Conservation (phyloP, 1,284 basidiomycete genomes). For the Trichosporon sp. region DNA sequence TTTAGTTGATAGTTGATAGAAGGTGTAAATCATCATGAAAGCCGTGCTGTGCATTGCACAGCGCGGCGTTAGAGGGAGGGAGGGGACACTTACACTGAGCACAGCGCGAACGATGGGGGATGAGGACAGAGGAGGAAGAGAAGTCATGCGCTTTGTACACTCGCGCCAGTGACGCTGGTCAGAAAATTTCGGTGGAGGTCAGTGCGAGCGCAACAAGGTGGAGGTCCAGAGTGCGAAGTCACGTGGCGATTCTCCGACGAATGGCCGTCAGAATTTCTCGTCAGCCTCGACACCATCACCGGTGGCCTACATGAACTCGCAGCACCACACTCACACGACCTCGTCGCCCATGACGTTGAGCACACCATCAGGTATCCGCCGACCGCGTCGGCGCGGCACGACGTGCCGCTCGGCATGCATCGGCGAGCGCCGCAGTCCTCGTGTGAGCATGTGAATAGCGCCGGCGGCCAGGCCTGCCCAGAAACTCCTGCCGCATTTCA, state of each 20-base stretch:
- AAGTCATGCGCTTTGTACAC: not conserved
- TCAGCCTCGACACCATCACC: not conserved
- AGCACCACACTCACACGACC: not conserved
- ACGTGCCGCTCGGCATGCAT: not conserved
- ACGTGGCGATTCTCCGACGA: not conserved
- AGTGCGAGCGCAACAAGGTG: not conserved
- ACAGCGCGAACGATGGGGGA: not conserved
- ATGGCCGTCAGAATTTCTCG: not conserved
- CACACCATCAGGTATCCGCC: not conserved
- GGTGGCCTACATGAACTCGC: too few species aligned
- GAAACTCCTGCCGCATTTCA: not conserved
- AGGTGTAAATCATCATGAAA: constrained; percentile 4
- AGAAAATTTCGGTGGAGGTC: not conserved
- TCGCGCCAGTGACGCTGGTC: not conserved
- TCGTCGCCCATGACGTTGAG: not conserved
- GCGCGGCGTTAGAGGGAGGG: not conserved
- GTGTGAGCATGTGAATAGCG: not conserved
- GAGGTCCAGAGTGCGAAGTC: not conserved
- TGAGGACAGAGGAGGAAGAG: not conserved
- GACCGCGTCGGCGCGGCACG: not conserved
- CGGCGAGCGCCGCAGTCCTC: not conserved
- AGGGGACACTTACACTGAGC: not conserved
- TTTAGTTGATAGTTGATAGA: constrained; percentile 7
- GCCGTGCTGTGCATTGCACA: not conserved
- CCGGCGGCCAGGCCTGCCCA: not conserved